Conservation (phyloP, 2,329 filamentous ascomycete species). For the Aschersonia sp. region DNA sequence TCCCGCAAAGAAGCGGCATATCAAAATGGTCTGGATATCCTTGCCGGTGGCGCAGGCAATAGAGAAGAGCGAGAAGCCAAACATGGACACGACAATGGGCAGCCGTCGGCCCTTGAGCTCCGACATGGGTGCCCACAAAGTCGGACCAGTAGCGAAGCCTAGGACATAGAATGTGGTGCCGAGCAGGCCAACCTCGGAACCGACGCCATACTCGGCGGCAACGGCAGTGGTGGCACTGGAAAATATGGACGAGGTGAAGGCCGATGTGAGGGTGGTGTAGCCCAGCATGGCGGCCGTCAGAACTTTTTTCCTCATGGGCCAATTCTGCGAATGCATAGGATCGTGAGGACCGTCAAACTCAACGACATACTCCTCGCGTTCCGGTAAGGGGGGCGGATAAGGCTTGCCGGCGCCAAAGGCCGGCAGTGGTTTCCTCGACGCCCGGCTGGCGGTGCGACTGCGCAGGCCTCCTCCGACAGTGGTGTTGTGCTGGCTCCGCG, state of each 20-base stretch:
- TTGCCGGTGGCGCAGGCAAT: slow-evolving; percentile 50
- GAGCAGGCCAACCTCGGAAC: slow-evolving; percentile 45
- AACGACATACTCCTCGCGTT: slow-evolving; percentile 64
- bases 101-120: slow-evolving; percentile 56
- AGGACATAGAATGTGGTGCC: slow-evolving; percentile 59
- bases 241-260: slow-evolving; percentile 66
- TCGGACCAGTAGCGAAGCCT: slow-evolving; percentile 57
- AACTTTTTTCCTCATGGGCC: slow-evolving; percentile 66
- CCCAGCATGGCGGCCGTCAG: slow-evolving; percentile 53
- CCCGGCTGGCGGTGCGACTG: slow-evolving; percentile 25
- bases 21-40: slow-evolving; percentile 53
- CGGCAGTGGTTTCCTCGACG: slow-evolving; percentile 46
- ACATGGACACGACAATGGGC: slow-evolving; percentile 46
- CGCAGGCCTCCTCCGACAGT: slow-evolving; percentile 47
- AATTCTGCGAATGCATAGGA: slow-evolving; percentile 78
- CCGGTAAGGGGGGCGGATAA: slow-evolving; percentile 55
- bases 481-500: slow-evolving; percentile 52
- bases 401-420: slow-evolving; percentile 61
- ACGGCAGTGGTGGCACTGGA: slow-evolving; percentile 48
- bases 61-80: slow-evolving; percentile 56
- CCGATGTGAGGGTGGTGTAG: slow-evolving; percentile 56
- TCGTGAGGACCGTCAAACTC: slow-evolving; percentile 78
- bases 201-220: slow-evolving; percentile 43
- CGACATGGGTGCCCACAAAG: slow-evolving; percentile 58
- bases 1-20: slow-evolving; percentile 61